Evolutionary conservation across 306 rosid species (phyloP), one percentile per base, ranked within the genome.

Genomic region (Carpinus viminea): DNA sequence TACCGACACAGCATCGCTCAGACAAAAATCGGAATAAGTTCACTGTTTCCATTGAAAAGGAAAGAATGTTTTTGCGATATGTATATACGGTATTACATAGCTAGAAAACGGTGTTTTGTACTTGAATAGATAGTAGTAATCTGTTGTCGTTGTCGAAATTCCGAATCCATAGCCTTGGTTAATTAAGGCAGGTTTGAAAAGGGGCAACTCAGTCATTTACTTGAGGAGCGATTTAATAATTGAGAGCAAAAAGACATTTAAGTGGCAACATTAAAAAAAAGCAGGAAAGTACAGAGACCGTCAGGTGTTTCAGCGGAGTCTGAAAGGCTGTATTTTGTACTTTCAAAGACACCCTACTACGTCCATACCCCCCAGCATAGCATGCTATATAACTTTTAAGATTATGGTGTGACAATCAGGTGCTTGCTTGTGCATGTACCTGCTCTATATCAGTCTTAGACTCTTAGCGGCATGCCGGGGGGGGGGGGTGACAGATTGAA

Each of bases 271-370:
- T 66, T 38, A 66, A 64, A 64, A 34, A 26, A 8, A 3, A 38
- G 46, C 46, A 34, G 75, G 48, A 13, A 60, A 75, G 84, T 76
- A 81, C 81, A 81, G 46, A 64, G 80, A 41, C 43, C 15, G 45
- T 62, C 74, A 76, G 80, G 75, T 73, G 74, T 28, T 76, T 75
- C 73, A 81, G 82, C 65, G 73, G 62, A 24, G 74, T 79, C 82
- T 62, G 74, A 79, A 82, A 83, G 81, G 78, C 83, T 79, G 84
- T 3, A 26, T 15, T 52, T 64, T 75, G 81, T 76, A 71, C 76
- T 62, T 70, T 64, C 26, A 45, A 59, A 60, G 79, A 54, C 78
- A 66, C 51, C 72, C 51, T 41, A 38, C 51, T 41, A 38, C 15
- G 50, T n/a, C 51, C 51, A 47, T 66, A 41, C 45, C 24, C 45